These are phyloP conservation scores for Maudiozyma pseudohumilis DNA, from an alignment of 805 yeast genomes.

Conservation along the genomic window DNA sequence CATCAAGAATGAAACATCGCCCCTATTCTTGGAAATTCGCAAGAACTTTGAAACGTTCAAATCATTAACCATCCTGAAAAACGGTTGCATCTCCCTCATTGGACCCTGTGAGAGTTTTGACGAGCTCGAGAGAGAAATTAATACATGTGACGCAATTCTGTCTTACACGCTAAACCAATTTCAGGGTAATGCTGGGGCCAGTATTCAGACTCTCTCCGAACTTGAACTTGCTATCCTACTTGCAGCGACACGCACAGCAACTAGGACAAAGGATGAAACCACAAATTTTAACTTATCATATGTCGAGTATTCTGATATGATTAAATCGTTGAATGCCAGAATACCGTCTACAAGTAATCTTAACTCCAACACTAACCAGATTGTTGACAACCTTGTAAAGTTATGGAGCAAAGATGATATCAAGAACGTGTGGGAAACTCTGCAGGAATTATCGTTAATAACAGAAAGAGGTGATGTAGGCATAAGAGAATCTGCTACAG, in stretches of 20 bases:
- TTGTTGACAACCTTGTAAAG: conserved; percentile 34
- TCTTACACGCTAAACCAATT: conserved; percentile 24
- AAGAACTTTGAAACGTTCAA: conserved; percentile 49
- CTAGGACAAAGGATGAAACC: conserved; percentile 44
- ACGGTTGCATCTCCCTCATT: conserved; percentile 36
- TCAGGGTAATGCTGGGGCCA: conserved; percentile 18
- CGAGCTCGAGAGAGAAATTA: conserved; percentile 19
- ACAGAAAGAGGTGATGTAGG: conserved; percentile 37
- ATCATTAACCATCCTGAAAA: conserved; percentile 44
- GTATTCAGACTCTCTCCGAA: conserved; percentile 44
- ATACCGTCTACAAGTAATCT: conserved; percentile 27
- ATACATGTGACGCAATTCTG: conserved; percentile 11
- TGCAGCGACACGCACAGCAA: conserved; percentile 62
- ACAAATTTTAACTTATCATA: conserved; percentile 70
- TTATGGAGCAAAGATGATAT: conserved; percentile 54
- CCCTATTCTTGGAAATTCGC: conserved; percentile 31
- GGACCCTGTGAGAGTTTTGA: conserved; percentile 22
- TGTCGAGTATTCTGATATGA: conserved; percentile 59
- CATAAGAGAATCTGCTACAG: conserved; percentile 32
- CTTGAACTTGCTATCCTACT: conserved; percentile 63
- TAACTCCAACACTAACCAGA: conserved; percentile 21
- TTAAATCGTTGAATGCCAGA: conserved; percentile 35
- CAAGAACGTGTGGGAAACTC: conserved; percentile 63
- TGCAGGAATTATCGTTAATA: conserved; percentile 47
- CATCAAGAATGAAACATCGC: conserved; percentile 23